Conservation (phyloP, 495 filamentous ascomycete species). For the Neurospora sp. region DNA sequence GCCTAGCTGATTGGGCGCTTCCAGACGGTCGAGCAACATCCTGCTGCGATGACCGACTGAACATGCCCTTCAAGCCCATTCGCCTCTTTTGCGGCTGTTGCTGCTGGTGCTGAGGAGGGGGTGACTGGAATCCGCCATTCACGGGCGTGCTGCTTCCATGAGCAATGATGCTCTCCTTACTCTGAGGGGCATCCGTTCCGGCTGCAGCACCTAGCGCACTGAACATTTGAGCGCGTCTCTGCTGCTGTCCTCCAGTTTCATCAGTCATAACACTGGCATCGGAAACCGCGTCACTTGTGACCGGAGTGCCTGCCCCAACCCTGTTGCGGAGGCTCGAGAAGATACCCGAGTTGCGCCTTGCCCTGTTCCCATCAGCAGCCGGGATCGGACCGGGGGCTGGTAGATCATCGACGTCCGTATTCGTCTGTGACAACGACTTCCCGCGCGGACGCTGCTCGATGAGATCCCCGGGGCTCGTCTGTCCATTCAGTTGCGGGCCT, state of each 20-base stretch:
- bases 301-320: slow-evolving; percentile 17
- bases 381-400: slow-evolving; percentile 7
- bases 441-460: slow-evolving; percentile 1
- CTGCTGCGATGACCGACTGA: slow-evolving; percentile 7
- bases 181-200: slow-evolving; percentile 11
- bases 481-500: slow-evolving; percentile 5
- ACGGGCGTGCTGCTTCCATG: slow-evolving; percentile 15
- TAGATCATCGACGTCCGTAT: slow-evolving; percentile 22
- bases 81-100: slow-evolving; percentile 23
- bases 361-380: slow-evolving; percentile 17
- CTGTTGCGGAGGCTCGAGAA: slow-evolving; percentile 26
- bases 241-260: slow-evolving; percentile 13
- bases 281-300: slow-evolving; percentile 25
- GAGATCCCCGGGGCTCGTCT: neutral
- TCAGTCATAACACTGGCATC: slow-evolving; percentile 24
- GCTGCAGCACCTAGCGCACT: slow-evolving; percentile 6
- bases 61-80: slow-evolving; percentile 20
- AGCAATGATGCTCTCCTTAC: slow-evolving; percentile 23
- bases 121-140: slow-evolving; percentile 6
- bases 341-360: slow-evolving; percentile 27
- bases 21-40: neutral
- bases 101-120: slow-evolving; percentile 11
- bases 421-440: slow-evolving; percentile 23
- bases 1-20: slow-evolving; percentile 1
- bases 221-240: slow-evolving; percentile 11